A percentile compares a stretch with the other conserved stretches of the same genome.
Evolutionary conservation across 2,329 filamentous ascomycete genomes (phyloP).

Genomic region (Celoporthe dispersa): DNA sequence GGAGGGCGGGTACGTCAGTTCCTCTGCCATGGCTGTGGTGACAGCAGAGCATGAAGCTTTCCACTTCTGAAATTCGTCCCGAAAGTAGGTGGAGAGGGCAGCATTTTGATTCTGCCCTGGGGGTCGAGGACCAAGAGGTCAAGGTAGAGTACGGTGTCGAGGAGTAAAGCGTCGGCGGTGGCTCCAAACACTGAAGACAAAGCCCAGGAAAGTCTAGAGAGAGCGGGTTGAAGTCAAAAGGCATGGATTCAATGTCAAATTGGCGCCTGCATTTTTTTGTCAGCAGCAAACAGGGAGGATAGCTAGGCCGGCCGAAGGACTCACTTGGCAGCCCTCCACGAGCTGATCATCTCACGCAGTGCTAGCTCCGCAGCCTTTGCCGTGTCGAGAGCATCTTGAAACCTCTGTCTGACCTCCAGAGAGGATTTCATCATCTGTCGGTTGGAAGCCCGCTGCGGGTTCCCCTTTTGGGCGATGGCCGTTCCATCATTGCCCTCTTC

Average conservation of each 20-base stretch:
- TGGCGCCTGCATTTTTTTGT: constrained; percentile 50
- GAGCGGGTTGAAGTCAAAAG: constrained; percentile 83
- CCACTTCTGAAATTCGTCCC: constrained; percentile 70
- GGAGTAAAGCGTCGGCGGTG: constrained; percentile 82
- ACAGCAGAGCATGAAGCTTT: constrained; percentile 56
- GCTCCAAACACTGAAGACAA: constrained; percentile 77
- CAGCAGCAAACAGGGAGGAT: background rate
- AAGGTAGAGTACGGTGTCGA: constrained; percentile 77
- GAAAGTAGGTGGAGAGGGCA: constrained; percentile 69
- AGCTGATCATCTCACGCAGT: constrained; percentile 79
- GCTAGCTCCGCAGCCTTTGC: constrained; percentile 83
- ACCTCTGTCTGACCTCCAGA: constrained; percentile 65
- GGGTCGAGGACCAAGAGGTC: constrained; percentile 82
- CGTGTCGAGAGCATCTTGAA: constrained; percentile 76
- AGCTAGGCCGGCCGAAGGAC: constrained; percentile 43
- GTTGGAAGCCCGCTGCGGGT: constrained; percentile 49
- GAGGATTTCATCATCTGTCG: constrained; percentile 61
- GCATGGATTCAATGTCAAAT: constrained; percentile 58
- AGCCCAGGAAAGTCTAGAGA: constrained; percentile 85
- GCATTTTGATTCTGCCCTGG: constrained; percentile 76
- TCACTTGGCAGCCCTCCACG: constrained; percentile 82
- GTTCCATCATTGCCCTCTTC: constrained; percentile 41
- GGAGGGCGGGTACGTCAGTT: constrained; percentile 54
- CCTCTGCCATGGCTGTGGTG: constrained; percentile 55
- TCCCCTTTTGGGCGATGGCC: constrained; percentile 43